These are phyloP conservation scores for Hirsutella thompsonii DNA, from an alignment of 2,329 filamentous ascomycete species.

Conservation along the genomic window DNA sequence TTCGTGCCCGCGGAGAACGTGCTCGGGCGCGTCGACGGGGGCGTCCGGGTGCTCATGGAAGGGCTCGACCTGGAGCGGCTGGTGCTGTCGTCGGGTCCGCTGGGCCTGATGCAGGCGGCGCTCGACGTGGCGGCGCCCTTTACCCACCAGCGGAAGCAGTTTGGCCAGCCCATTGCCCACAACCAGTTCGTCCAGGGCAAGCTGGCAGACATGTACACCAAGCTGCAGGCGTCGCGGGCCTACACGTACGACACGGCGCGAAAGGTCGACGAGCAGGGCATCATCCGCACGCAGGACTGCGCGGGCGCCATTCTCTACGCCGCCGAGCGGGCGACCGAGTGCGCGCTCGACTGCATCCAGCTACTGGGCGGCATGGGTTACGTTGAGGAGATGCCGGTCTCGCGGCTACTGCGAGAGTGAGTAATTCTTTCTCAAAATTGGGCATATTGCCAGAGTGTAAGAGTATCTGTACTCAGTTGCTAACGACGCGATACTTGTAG, in stretches of 20 bases:
- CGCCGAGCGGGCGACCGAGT: slow-evolving; percentile 80
- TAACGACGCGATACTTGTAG: slow-evolving; percentile 22
- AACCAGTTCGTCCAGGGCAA: slow-evolving; percentile 92
- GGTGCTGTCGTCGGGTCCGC: slow-evolving; percentile 77
- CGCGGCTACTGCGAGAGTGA: slow-evolving; percentile 63
- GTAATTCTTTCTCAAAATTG: slow-evolving; percentile 13
- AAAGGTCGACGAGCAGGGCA: slow-evolving; percentile 61
- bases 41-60: slow-evolving; percentile 89
- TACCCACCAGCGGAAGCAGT: slow-evolving; percentile 80
- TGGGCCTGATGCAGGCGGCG: slow-evolving; percentile 89
- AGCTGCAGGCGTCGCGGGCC: slow-evolving; percentile 67
- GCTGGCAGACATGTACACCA: slow-evolving; percentile 95
- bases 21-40: slow-evolving; percentile 66
- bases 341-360: slow-evolving; percentile 78
- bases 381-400: slow-evolving; percentile 87
- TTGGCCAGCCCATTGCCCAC: slow-evolving; percentile 72
- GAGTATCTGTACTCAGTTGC: too few species aligned
- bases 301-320: slow-evolving; percentile 90
- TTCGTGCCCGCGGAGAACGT: slow-evolving; percentile 78
- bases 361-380: slow-evolving; percentile 92
- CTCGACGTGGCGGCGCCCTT: slow-evolving; percentile 83
- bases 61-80: slow-evolving; percentile 88
- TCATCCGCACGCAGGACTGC: slow-evolving; percentile 79
- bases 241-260: slow-evolving; percentile 81
- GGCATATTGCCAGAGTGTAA: too few species aligned